phyloP scores from a whole-genome alignment of 2,329 filamentous ascomycete species.

The Sordariomycetes sp. region DNA sequence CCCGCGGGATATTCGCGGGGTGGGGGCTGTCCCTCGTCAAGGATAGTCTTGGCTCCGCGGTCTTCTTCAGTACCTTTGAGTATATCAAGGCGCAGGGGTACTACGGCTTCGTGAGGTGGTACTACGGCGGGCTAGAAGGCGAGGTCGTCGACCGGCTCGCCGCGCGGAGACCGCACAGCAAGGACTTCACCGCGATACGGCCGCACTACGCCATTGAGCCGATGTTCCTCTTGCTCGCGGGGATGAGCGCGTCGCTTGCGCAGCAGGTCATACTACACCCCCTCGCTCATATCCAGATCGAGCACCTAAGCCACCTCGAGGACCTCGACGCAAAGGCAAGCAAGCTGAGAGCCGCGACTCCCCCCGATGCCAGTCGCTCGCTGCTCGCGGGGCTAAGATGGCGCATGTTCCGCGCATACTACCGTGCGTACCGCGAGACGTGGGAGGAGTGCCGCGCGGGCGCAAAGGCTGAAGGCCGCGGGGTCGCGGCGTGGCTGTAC shows the following conservation, averaged over 20 bases:
- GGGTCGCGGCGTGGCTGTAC: slow-evolving; percentile 52
- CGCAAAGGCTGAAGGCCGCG: slow-evolving; percentile 40
- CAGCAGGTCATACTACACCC: slow-evolving; percentile 63
- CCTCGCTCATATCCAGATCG: slow-evolving; percentile 54
- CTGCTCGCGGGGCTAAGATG: slow-evolving; percentile 19
- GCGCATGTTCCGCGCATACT: slow-evolving; percentile 51
- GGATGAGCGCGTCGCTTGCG: slow-evolving; percentile 52
- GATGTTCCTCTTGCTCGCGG: slow-evolving; percentile 55
- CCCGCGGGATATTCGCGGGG: slow-evolving; percentile 60
- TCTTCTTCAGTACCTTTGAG: slow-evolving; percentile 68
- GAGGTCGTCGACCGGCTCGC: slow-evolving; percentile 34
- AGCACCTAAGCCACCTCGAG: slow-evolving; percentile 62
- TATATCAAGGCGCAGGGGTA: slow-evolving; percentile 61
- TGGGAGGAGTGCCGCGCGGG: slow-evolving; percentile 44
- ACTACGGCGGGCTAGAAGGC: slow-evolving; percentile 47
- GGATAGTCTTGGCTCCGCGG: slow-evolving; percentile 53
- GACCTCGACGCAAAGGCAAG: slow-evolving; percentile 51
- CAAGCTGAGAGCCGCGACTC: slow-evolving; percentile 18
- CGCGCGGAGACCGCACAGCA: slow-evolving; percentile 19
- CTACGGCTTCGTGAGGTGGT: slow-evolving; percentile 57
- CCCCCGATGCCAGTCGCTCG: not conserved
- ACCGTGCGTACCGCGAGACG: slow-evolving; percentile 57
- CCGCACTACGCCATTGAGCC: slow-evolving; percentile 69
- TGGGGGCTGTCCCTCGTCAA: slow-evolving; percentile 57
- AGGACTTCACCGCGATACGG: slow-evolving; percentile 37